phyloP scores from a whole-genome alignment of 2,329 filamentous ascomycete genomes.

The Fusarium coicis region DNA sequence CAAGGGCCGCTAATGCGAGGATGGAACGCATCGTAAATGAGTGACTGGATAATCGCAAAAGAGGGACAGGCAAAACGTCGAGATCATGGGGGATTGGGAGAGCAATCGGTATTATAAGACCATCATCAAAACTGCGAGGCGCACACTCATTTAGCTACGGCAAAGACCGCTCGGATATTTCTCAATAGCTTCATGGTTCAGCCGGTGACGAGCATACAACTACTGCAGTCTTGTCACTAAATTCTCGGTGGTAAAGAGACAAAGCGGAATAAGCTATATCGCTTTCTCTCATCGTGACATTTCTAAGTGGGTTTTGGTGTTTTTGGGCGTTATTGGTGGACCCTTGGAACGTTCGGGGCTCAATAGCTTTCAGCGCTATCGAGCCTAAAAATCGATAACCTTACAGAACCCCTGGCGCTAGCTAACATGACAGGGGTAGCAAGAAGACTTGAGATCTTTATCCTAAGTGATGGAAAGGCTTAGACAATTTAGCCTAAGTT shows the following conservation, averaged over 20 bases:
- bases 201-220: rapidly evolving
- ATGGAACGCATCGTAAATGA: not conserved
- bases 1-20: not conserved
- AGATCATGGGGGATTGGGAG: not conserved
- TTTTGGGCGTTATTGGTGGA: not conserved
- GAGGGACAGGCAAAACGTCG: not conserved
- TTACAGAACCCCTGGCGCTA: not conserved
- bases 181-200: not conserved
- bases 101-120: rapidly evolving
- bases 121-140: not conserved
- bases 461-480: too few species aligned
- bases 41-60: rapidly evolving
- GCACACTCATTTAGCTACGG: not conserved
- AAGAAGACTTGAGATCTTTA: too few species aligned
- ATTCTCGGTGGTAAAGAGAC: rapidly evolving
- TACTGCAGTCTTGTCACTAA: rapidly evolving
- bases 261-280: not conserved
- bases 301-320: not conserved
- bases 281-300: not conserved
- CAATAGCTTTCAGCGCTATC: not conserved
- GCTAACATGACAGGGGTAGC: too few species aligned
- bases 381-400: not conserved
- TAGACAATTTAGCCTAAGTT: too few species aligned
- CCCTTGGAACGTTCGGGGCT: not conserved
- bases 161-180: not conserved